A percentile compares a stretch with the other conserved stretches of the same genome.
These are phyloP conservation scores for Tardiomyces depauwii DNA, from an alignment of 1,139 yeast species.

Conservation along the genomic window DNA sequence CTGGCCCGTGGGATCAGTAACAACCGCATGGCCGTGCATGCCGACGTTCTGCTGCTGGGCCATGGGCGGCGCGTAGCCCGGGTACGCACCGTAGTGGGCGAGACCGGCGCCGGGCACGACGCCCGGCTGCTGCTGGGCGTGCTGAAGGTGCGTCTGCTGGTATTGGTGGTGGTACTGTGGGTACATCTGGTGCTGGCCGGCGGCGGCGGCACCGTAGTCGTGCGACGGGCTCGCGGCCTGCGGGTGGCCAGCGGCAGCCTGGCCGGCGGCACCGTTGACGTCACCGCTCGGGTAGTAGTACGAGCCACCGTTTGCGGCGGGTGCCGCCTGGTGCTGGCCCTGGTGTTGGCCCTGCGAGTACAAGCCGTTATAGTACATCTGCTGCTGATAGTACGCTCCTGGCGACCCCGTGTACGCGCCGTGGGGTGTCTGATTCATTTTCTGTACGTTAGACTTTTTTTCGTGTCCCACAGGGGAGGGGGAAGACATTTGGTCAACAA, in stretches of 20 bases:
- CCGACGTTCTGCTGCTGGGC: slow-evolving; percentile 1
- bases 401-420: neutral
- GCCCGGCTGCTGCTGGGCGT: slow-evolving; percentile 4
- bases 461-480: too few species aligned
- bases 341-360: neutral
- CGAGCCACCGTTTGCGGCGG: neutral
- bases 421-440: neutral
- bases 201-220: slow-evolving; percentile 5
- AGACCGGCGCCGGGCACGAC: slow-evolving; percentile 1
- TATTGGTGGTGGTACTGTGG: slow-evolving; percentile 5
- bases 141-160: slow-evolving; percentile 11
- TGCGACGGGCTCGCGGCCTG: slow-evolving; percentile 1
- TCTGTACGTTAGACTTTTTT: too few species aligned
- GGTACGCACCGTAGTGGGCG: neutral
- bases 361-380: neutral
- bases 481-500: too few species aligned
- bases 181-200: neutral
- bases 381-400: neutral
- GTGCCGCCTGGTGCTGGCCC: neutral
- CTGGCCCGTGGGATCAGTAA: slow-evolving; percentile 43
- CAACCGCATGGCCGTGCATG: slow-evolving; percentile 5
- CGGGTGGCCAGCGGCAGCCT: slow-evolving; percentile 1
- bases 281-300: neutral
- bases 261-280: neutral
- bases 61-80: neutral